These are phyloP conservation scores for Fusarium nanum DNA, from an alignment of 2,329 filamentous ascomycete species.

Conservation along the genomic window DNA sequence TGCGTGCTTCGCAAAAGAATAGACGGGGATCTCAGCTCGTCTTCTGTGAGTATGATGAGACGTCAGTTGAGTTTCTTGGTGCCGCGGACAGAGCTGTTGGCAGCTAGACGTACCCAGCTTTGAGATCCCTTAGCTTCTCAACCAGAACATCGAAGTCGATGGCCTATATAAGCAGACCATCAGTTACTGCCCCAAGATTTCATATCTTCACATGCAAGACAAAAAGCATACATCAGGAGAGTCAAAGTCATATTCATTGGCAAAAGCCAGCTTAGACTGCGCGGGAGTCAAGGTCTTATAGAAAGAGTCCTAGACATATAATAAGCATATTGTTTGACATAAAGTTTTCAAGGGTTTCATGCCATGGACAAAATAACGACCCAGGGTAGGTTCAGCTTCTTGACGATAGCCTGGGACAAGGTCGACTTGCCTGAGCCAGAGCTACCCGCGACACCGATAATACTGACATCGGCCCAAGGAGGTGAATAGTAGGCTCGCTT, in stretches of 20 bases:
- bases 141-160: conserved; percentile 94
- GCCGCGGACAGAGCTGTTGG: not conserved
- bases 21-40: conserved; percentile 90
- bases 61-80: conserved; percentile 23
- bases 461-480: conserved; percentile 95
- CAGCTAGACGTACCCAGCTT: conserved; percentile 78
- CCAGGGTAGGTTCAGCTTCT: conserved; percentile 91
- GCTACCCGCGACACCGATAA: conserved; percentile 95
- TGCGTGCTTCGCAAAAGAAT: conserved; percentile 93
- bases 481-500: conserved; percentile 83
- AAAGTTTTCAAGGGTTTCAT: conserved; percentile 47
- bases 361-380: conserved; percentile 98
- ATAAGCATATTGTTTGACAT: conserved; percentile 38
- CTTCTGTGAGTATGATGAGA: conserved; percentile 63
- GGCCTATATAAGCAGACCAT: conserved; percentile 59
- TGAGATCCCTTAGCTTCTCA: conserved; percentile 82
- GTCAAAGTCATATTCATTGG: conserved; percentile 96
- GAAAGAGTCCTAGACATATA: conserved; percentile 82
- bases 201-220: not conserved
- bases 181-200: conserved; percentile 1
- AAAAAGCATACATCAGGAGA: conserved; percentile 72
- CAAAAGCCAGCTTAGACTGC: conserved; percentile 82
- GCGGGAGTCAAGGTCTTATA: conserved; percentile 90
- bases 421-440: conserved; percentile 97
- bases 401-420: conserved; percentile 90